Base-by-base conservation (phyloP, 2,329 filamentous ascomycete species). In the Fusarium burgessii region DNA sequence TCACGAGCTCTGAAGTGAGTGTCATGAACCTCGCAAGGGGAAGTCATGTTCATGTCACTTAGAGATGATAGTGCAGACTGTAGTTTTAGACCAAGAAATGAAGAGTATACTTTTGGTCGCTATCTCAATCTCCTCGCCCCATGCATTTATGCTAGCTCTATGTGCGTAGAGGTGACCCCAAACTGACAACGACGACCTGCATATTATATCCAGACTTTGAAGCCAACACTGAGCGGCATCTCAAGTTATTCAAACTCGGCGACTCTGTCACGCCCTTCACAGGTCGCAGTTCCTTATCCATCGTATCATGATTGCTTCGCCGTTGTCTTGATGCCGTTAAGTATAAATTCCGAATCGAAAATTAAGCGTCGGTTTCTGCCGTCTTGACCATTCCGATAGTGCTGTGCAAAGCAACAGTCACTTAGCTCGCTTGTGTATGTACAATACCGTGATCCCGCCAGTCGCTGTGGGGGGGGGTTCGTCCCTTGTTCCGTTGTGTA, bases 141-240 rank as follows among this genome's bases (percentile, higher is more conserved):
- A 35, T 35, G 13, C 49, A 40, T 56, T 72, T 63, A 62, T 69
- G 65, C 49, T 56, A 66, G 42, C 50, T 76, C 58, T 76, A 76
- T 76, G 35, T 76, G 76, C 74, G 66, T 57, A 61, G 38, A 68
- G 64, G 33, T 60, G 47, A 40, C 40, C 51, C 47, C 56, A 70
- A 74, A 65, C 58, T 51, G 66, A 70, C 69, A 66, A 66, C 71
- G 58, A 62, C 72, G 57, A 66, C 56, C 55, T 47, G 47, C 59
- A 33, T 51, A 75, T 73, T 75, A 75, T 73, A 68, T 74, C 74
- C 69, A 75, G 65, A 70, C 58, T 45, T 56, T 56, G 36, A 51
- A 69, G 41, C 50, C 40, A 51, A 47, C 45, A 59, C 43, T 62
- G 36, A 43, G 38, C 54, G 59, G 50, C 62, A 42, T 42, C 62